Base-by-base conservation (phyloP, 108 stramenopile genomes). In the Skeletonema marinoi region DNA sequence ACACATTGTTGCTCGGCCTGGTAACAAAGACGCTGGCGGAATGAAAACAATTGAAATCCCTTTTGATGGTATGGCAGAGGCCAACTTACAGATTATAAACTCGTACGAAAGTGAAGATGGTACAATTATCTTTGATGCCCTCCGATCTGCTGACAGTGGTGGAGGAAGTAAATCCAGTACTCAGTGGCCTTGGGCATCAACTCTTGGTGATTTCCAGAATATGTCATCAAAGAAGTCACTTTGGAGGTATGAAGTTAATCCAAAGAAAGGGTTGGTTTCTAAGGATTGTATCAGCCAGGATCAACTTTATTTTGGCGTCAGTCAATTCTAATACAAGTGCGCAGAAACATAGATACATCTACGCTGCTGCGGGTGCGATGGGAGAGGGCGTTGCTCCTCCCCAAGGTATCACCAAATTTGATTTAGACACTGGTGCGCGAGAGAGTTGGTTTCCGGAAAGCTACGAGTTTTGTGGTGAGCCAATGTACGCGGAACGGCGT, bases 401-500 rank as follows among this genome's bases (percentile, higher is more conserved):
- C 6, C 93, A 94, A 76, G 93, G 93, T 6, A 89, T 94, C 72
- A 90, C 84, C 17, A 85, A 80, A 30, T 88, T 88, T 60, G 87
- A 94, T 56, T 48, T 76, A 32, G 82, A 85, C 14, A 81, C 83
- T 14, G 77, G 70, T 54, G 35, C 78, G 32, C 84, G 76, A 35
- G 86, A 91, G 71, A 68, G 77, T 8, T 93, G 92, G 92, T 87
- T 89, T 70, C 92, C 92, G 38, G 83, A 90, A 58, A 64, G 70
- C 21, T 67, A 87, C 48, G 90, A 95, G 67, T 95, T 93, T 70
- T 93, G 92, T 69, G 94, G 94, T 21, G 94, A 95, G 69, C 94
- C 94, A 56, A 92, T 91, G 89, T 95, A 84, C 85, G 94, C 90
- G 35, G 75, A 78, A 31, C 32, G 74, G 70, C 60, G 63, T 33